These are phyloP conservation scores for Mycosarcoma maydis DNA, from an alignment of 1,284 basidiomycete species.

Conservation along the genomic window DNA sequence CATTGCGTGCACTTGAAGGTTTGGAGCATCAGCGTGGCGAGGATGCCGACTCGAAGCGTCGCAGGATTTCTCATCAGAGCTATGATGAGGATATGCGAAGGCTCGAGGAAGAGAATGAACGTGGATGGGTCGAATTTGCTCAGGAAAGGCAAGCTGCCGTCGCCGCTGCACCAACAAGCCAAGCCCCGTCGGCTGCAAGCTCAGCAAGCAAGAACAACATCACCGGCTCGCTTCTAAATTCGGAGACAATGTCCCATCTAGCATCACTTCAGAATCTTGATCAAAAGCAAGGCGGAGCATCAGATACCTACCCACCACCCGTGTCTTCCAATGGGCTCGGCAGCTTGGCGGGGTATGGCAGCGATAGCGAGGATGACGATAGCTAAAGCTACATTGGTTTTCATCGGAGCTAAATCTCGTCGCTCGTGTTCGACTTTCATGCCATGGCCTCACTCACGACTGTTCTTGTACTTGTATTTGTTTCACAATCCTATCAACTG, in stretches of 20 bases:
- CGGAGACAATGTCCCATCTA: constrained; percentile 50
- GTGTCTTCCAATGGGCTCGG: constrained; percentile 34
- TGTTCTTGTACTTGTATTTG: no score
- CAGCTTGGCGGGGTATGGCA: constrained; percentile 59
- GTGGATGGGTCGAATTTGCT: constrained; percentile 58
- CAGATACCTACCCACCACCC: not conserved
- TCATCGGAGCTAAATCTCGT: no score
- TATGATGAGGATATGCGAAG: constrained; percentile 54
- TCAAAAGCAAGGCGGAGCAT: constrained; percentile 7
- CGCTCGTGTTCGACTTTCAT: no score
- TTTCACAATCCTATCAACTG: no score
- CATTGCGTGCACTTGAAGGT: constrained; percentile 44
- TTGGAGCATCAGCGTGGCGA: constrained; percentile 24
- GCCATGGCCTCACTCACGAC: no score
- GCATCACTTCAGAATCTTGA: constrained; percentile 30
- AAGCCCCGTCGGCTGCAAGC: constrained; percentile 1
- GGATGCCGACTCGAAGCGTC: constrained; percentile 48
- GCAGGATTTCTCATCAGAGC: constrained; percentile 32
- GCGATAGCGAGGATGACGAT: constrained; percentile 60
- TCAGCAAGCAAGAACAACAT: not conserved
- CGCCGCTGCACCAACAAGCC: constrained; percentile 6
- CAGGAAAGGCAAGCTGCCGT: constrained; percentile 30
- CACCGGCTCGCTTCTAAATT: constrained; percentile 28
- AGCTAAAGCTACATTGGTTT: no score
- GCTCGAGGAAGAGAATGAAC: constrained; percentile 61